Percentiles rank a stretch among this genome's conserved stretches.
These are phyloP conservation scores for Phytopythium mirpurense DNA, from an alignment of 352 stramenopile genomes.

Conservation along the genomic window DNA sequence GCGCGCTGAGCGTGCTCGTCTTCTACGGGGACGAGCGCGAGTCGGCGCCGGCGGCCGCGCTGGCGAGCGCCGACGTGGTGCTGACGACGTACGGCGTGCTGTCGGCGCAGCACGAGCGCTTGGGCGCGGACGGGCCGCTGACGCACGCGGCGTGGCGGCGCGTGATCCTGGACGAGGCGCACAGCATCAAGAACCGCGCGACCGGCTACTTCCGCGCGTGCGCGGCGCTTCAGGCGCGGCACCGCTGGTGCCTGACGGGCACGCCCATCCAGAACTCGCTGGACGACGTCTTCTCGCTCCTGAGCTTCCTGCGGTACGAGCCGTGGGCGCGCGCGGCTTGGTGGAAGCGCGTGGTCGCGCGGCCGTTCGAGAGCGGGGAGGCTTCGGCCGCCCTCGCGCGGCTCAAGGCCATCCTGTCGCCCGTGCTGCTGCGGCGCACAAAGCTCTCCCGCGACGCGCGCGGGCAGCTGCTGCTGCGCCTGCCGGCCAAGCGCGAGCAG, in stretches of 20 bases:
- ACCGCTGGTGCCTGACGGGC: conserved; percentile 89
- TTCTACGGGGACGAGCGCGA: conserved; percentile 74
- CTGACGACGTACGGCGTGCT: conserved; percentile 84
- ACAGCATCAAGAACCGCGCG: conserved; percentile 88
- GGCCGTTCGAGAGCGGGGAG: conserved; percentile 72
- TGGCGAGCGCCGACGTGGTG: conserved; percentile 60
- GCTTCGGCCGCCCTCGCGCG: conserved; percentile 47
- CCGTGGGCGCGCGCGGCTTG: conserved; percentile 78
- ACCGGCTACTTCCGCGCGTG: conserved; percentile 74
- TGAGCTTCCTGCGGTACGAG: conserved; percentile 82
- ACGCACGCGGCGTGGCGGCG: conserved; percentile 58
- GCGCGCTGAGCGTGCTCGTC: conserved; percentile 46
- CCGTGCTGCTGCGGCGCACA: conserved; percentile 83
- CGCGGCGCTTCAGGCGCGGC: conserved; percentile 36
- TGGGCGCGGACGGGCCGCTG: conserved; percentile 16
- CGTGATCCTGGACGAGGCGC: conserved; percentile 89
- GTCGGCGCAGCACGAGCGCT: conserved; percentile 45
- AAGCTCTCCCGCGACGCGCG: conserved; percentile 66
- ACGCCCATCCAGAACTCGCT: conserved; percentile 89
- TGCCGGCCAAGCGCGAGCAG: conserved; percentile 72
- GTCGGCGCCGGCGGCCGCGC: not conserved
- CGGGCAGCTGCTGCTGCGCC: conserved; percentile 58
- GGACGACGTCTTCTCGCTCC: conserved; percentile 81
- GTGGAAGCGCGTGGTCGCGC: conserved; percentile 81
- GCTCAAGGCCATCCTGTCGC: conserved; percentile 61